Evolutionary conservation across 176 grass and related monocot genomes (phyloP), one percentile per base, ranked within the genome.

Genomic region (Hyparrhenia diplandra): DNA sequence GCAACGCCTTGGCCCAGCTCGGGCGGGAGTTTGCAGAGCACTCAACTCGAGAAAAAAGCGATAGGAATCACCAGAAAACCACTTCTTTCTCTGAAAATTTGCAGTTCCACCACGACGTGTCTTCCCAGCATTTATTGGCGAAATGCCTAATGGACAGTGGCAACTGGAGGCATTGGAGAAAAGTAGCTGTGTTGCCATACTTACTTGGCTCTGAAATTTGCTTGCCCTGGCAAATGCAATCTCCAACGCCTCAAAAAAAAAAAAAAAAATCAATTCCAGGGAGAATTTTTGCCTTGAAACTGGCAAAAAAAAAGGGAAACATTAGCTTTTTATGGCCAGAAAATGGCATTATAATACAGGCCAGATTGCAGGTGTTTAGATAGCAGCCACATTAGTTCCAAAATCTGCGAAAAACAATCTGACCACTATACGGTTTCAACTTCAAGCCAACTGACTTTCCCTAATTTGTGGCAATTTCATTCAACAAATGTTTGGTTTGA

Each of bases 21-120:
- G 84, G 84, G 4, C 73, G 82, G 71, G 91, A 79, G 43, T 75
- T 92, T 12, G 83, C 79, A 2, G 78, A 85, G 57, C 86, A 92
- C 10, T 32, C 35, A 6, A 92, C 35, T 58, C 64, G 79, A 59
- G 59, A 13, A 10, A 13, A 10, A 51, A 64, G 62, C 25, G 28
- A 4, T 30, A 67, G 3, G 43, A 18, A 64, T 23, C 10, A 57
- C 69, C 61, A 74, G 68, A 79, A 57, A 67, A 7, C 35, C 16
- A 51, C 55, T 34, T 80, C 10, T 71, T 89, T 55, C n/a, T 70
- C 54, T 36, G 87, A 51, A 76, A 81, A 25, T 16, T 23, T n/a
- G 72, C 58, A 21, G 9, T 52, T 57, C 34, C 42, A 41, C 24
- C 41, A 20, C 40, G 18, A 85, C 70, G 55, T 34, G 64, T 1